phyloP scores from a whole-genome alignment of 768 basidiomycete genomes.

The Lactarius pseudohatsudake region DNA sequence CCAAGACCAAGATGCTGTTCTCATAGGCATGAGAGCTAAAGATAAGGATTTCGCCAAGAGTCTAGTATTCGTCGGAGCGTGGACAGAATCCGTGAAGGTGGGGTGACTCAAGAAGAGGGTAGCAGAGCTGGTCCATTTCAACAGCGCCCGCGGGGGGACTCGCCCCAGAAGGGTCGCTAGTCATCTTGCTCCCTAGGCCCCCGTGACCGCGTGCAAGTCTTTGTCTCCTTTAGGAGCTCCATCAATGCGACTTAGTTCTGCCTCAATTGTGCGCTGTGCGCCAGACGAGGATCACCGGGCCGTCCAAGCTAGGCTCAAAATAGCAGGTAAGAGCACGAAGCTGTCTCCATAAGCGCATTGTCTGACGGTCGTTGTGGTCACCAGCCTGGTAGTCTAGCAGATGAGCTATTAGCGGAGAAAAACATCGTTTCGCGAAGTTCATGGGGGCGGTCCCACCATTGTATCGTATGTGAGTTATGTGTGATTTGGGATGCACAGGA shows the following conservation, averaged over 20 bases:
- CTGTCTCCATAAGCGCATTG: slow-evolving; percentile 68
- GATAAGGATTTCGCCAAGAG: not conserved
- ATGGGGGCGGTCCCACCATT: slow-evolving; percentile 44
- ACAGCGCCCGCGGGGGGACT: not conserved
- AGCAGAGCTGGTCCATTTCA: not conserved
- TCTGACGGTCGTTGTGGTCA: slow-evolving; percentile 65
- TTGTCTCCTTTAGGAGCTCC: not conserved
- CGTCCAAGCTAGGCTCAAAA: not conserved
- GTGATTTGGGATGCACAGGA: slow-evolving; percentile 56
- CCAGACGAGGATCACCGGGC: not conserved
- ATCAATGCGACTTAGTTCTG: not conserved
- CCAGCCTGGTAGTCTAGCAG: slow-evolving; percentile 80
- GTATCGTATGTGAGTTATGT: slow-evolving; percentile 42
- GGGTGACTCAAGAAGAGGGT: not conserved
- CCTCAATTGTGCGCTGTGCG: not conserved
- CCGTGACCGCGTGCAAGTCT: not conserved
- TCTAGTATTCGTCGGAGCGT: not conserved
- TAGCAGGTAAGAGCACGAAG: slow-evolving; percentile 84
- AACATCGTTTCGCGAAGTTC: slow-evolving; percentile 53
- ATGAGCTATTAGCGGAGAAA: slow-evolving; percentile 85
- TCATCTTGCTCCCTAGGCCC: not conserved
- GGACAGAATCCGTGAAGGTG: not conserved
- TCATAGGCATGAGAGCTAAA: not conserved
- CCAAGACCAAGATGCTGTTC: not conserved
- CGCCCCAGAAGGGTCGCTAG: not conserved